Evolutionary conservation across 768 basidiomycete species (phyloP).

Genomic region (Termitomyces sp.): DNA sequence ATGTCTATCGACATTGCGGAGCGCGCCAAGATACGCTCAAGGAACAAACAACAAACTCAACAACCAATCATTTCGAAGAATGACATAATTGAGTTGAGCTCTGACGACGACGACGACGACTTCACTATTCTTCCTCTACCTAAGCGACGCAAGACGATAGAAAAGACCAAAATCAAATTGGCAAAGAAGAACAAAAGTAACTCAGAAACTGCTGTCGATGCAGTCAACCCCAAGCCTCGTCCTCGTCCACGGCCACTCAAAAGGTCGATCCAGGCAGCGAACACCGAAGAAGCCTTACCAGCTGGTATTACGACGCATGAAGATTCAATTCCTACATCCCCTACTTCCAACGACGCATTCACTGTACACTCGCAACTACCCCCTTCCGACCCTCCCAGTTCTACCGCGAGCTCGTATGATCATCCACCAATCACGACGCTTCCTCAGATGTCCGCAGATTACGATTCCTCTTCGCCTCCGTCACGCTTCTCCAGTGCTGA

Average conservation of each 20-base stretch:
- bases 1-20: conserved; percentile 44
- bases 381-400: conserved; percentile 28
- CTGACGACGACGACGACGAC: conserved; percentile 34
- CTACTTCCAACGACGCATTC: conserved; percentile 10
- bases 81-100: conserved; percentile 41
- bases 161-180: conserved; percentile 20
- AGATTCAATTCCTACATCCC: conserved; percentile 13
- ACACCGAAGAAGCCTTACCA: conserved; percentile 1
- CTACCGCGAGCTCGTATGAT: conserved; percentile 20
- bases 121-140: conserved; percentile 23
- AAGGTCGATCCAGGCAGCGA: background rate
- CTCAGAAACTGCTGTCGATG: conserved; percentile 13
- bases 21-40: conserved; percentile 49
- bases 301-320: background rate
- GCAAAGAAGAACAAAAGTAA: conserved; percentile 9
- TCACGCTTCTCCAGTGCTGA: conserved; percentile 16
- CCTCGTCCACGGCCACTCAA: conserved; percentile 8
- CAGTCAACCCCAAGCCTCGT: conserved; percentile 2
- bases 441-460: conserved; percentile 13
- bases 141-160: conserved; percentile 14
- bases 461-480: conserved; percentile 24
- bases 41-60: conserved; percentile 21
- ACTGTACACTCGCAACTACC: conserved; percentile 21
- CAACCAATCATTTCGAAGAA: background rate
- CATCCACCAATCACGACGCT: conserved; percentile 31